Conservation (phyloP, 495 filamentous ascomycete genomes). For the Pyrenopolyporus hunteri region DNA sequence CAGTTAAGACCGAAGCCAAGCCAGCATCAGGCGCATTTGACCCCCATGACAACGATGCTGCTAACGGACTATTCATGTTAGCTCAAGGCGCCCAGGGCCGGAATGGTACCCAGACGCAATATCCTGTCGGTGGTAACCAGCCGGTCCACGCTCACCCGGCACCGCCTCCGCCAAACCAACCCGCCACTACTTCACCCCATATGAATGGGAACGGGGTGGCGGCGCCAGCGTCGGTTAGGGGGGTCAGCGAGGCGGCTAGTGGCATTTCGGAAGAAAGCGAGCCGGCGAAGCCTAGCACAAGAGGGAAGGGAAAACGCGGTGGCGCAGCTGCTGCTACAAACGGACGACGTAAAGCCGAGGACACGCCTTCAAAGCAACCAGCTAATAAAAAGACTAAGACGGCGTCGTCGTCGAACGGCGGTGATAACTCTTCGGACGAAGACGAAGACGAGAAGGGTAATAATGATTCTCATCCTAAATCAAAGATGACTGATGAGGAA, state of each 20-base stretch:
- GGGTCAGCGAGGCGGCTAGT: constrained; percentile 71
- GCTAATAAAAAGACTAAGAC: constrained; percentile 75
- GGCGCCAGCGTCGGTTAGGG: constrained; percentile 54
- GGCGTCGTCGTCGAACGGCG: constrained; percentile 45
- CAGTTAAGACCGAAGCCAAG: constrained; percentile 52
- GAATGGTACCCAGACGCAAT: constrained; percentile 65
- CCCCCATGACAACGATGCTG: constrained; percentile 91
- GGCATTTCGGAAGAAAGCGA: constrained; percentile 79
- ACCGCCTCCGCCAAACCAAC: constrained; percentile 44
- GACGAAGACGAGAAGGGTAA: constrained; percentile 58
- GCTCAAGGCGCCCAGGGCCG: constrained; percentile 76
- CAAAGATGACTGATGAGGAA: constrained; percentile 99
- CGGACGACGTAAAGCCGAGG: constrained; percentile 82
- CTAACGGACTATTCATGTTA: constrained; percentile 91
- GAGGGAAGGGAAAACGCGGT: constrained; percentile 73
- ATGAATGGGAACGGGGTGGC: constrained; percentile 55
- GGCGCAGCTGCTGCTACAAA: constrained; percentile 47
- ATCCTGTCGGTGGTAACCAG: constrained; percentile 56
- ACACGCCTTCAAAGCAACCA: constrained; percentile 66
- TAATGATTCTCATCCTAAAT: constrained; percentile 51
- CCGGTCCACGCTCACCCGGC: constrained; percentile 47
- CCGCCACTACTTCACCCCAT: constrained; percentile 58
- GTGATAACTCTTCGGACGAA: constrained; percentile 59
- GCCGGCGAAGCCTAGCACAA: constrained; percentile 63
- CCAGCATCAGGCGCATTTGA: constrained; percentile 68